Base-by-base conservation (phyloP, 1,284 basidiomycete genomes). In the Papiliotrema fonsecae region DNA sequence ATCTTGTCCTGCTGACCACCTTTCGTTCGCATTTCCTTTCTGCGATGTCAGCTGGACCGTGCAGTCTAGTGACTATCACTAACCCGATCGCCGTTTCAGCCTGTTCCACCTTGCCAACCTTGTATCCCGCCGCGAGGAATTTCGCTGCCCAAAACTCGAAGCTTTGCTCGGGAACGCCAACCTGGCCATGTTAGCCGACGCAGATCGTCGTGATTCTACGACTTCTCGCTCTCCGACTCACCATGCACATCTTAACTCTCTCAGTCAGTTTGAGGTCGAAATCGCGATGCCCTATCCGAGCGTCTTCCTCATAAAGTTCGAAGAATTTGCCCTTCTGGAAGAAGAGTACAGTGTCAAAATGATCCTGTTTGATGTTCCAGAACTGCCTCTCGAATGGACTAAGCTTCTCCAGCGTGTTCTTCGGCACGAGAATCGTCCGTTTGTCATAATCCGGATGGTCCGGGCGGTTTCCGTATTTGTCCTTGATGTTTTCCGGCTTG, bases 231-330 rank as follows among this genome's bases (percentile, higher is more conserved):
- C 13, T 21, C 22, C 16, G 21, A 54, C 78, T 54, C 36, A 87
- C 90, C 92, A 96, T 97, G 54, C 87, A 93, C 96, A 99, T 99
- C 75, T 97, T 98, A 49, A 97, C 93, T 49, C 75, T 63, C 52
- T 76, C 74, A 0, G 76, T 76, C 25, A 77, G 58, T 69, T 97
- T 97, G 51, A 97, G 74, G 62, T 96, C 92, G 65, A 97, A 96
- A 52, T 93, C 84, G 58, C 84, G 85, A 67, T 96, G 88, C 0
- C 92, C 92, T 50, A 89, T 82, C 35, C 68, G 79, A 1, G 92
- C 93, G 70, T 97, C 92, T 54, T 94, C 87, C 73, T 97, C 92
- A 62, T 97, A 97, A n/a, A 96, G 75, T 81, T 93, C 75, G 46
- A 73, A 61, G 51, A 76, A 64, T 50, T 62, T 65, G 47, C 63